These are phyloP conservation scores for Blastomyces silverae DNA, from an alignment of 2,329 filamentous ascomycete genomes.

Conservation along the genomic window DNA sequence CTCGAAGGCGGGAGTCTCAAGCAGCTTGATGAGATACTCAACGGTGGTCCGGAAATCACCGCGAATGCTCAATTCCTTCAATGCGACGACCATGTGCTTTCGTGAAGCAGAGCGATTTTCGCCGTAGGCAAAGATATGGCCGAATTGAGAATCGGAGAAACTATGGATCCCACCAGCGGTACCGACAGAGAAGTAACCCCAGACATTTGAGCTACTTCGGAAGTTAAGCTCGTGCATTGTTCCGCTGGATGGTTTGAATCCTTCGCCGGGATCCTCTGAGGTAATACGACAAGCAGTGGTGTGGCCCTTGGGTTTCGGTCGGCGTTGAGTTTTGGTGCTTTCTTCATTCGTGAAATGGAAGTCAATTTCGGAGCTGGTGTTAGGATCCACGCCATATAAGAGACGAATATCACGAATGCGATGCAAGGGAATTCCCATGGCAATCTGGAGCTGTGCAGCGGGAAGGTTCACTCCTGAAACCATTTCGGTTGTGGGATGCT, in stretches of 20 bases:
- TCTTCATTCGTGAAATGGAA: conserved; percentile 89
- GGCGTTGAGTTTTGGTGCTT: conserved; percentile 75
- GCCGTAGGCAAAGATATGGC: conserved; percentile 98
- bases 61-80: conserved; percentile 98
- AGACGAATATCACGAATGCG: conserved; percentile 93
- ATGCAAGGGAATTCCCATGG: conserved; percentile 96
- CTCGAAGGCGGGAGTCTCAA: conserved; percentile 97
- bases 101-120: conserved; percentile 93
- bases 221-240: conserved; percentile 99
- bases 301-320: conserved; percentile 90
- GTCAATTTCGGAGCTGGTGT: conserved; percentile 79
- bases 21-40: conserved; percentile 96
- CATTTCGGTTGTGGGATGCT: conserved; percentile 99
- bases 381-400: conserved; percentile 90
- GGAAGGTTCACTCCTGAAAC: conserved; percentile 96
- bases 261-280: conserved; percentile 96
- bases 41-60: conserved; percentile 98
- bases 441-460: conserved; percentile 94
- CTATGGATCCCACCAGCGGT: conserved; percentile 96
- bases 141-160: conserved; percentile 98
- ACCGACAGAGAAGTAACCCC: conserved; percentile 99
- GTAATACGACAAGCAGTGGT: conserved; percentile 98
- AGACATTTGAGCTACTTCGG: conserved; percentile 95
- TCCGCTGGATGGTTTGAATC: conserved; percentile 98
- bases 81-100: conserved; percentile 97